phyloP scores from a whole-genome alignment of 1,284 basidiomycete species.

The Ceratobasidium sp. region DNA sequence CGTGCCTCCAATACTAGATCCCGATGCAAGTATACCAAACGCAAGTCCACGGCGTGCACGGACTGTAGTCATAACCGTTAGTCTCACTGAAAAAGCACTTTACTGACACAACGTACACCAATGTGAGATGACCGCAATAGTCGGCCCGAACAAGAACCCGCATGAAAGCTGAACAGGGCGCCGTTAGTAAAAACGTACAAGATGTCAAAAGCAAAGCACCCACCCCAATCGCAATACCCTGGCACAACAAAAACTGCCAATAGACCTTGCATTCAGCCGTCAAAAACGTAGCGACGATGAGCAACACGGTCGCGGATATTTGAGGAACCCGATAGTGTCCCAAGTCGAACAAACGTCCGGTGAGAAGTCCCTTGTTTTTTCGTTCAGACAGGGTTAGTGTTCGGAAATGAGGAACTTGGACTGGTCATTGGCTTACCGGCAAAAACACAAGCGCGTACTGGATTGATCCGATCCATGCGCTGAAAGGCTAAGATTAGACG shows the following conservation, averaged over 20 bases:
- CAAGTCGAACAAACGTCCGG: constrained; percentile 67
- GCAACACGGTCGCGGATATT: constrained; percentile 54
- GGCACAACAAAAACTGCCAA: constrained; percentile 66
- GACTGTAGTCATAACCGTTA: not conserved
- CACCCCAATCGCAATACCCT: constrained; percentile 61
- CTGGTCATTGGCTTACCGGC: constrained; percentile 48
- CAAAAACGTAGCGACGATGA: constrained; percentile 62
- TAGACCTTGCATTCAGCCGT: constrained; percentile 63
- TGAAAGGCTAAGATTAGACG: constrained; percentile 45
- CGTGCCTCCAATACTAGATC: constrained; percentile 57
- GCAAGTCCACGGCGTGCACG: constrained; percentile 47
- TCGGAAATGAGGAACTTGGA: not conserved
- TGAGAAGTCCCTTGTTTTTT: constrained; percentile 50
- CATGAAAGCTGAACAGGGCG: constrained; percentile 42
- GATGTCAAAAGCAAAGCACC: not conserved
- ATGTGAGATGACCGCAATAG: constrained; percentile 49
- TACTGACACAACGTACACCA: constrained; percentile 46
- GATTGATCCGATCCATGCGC: constrained; percentile 77
- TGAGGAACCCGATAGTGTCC: constrained; percentile 62
- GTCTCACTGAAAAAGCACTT: constrained; percentile 40
- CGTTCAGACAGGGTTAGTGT: not conserved
- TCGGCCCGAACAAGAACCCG: constrained; percentile 49
- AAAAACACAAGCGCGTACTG: constrained; percentile 53
- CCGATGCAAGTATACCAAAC: constrained; percentile 54
- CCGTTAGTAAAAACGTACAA: constrained; percentile 39